Evolutionary conservation across 805 yeast species (phyloP), one percentile per base, ranked within the genome.

Genomic region (Myxozyma udenii): DNA sequence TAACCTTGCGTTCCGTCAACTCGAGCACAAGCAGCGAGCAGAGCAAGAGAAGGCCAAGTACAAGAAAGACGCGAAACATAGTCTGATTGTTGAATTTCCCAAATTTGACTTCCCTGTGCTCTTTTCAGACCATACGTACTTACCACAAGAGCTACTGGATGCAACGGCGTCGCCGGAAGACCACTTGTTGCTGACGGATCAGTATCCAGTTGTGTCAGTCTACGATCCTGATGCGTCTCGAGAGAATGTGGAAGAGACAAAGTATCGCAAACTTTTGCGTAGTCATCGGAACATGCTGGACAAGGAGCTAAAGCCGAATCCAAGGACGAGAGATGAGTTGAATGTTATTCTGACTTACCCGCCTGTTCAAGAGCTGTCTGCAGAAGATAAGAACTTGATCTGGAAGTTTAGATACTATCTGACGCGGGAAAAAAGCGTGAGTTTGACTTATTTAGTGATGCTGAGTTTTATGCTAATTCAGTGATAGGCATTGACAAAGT

Each of bases 361-460:
- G 2, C 89, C 96, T 3, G 91, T 87, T 40, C 86, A 86, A 47
- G 85, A 82, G 60, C 72, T 93, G 42, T 78, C 84, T 4, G 90
- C 85, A 46, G 82, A 84, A 64, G 96, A 91, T 60, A 87, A 85
- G 71, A 87, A 88, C 58, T 69, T 88, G 63, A 76, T 91, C 7
- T 91, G 98, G 97, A 87, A 85, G 67, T 91, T 85, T 68, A 71
- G 98, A 48, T 93, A 86, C 69, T 90, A 83, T 67, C 69, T 86
- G 18, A 72, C 85, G n/a, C 77, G 82, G 47, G 81, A 81, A 61
- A 80, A 80, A 62, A 79, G 76, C 50, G 54, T 50, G 40, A 19
- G 49, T 41, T 3, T 3, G 3, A n/a, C 3, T 22, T 5, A 7
- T 12, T 16, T 22, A n/a, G 3, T 1, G 18, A 14, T 14, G 24